These are phyloP conservation scores for Paecilomyces dactylethromorphus DNA, from an alignment of 2,329 filamentous ascomycete species.

Conservation along the genomic window DNA sequence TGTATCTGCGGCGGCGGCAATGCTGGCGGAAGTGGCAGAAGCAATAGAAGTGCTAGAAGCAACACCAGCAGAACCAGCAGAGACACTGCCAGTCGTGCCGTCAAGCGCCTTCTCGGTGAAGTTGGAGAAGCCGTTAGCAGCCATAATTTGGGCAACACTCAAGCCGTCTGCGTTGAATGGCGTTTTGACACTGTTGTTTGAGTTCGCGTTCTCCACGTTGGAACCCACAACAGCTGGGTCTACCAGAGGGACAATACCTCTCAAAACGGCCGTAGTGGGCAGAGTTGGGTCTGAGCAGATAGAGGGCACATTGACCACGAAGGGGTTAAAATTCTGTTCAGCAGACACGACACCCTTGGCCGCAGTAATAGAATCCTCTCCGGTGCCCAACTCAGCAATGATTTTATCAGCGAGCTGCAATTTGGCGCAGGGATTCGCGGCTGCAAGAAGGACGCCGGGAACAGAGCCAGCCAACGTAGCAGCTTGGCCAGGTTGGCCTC, in stretches of 20 bases:
- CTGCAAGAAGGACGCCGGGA: slow-evolving; percentile 57
- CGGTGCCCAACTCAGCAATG: slow-evolving; percentile 53
- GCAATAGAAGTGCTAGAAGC: slow-evolving; percentile 21
- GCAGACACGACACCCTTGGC: slow-evolving; percentile 59
- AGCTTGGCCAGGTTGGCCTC: slow-evolving; percentile 53
- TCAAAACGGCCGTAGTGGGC: slow-evolving; percentile 53
- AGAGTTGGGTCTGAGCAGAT: slow-evolving; percentile 60
- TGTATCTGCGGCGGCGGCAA: too few species aligned
- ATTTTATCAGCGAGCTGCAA: slow-evolving; percentile 60
- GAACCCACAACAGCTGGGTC: slow-evolving; percentile 57
- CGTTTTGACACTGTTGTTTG: slow-evolving; percentile 43
- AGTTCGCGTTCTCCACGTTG: slow-evolving; percentile 55
- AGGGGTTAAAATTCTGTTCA: slow-evolving; percentile 70
- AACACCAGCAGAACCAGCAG: slow-evolving; percentile 20
- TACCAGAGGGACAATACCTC: slow-evolving; percentile 61
- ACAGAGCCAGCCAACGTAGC: slow-evolving; percentile 58
- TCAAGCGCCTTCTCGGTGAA: slow-evolving; percentile 30
- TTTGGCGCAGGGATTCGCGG: slow-evolving; percentile 60
- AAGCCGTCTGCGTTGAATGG: slow-evolving; percentile 57
- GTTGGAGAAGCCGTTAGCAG: slow-evolving; percentile 56
- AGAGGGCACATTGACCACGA: slow-evolving; percentile 51
- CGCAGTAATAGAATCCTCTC: slow-evolving; percentile 54
- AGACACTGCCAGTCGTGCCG: slow-evolving; percentile 25
- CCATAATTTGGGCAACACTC: slow-evolving; percentile 59
- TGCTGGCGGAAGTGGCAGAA: slow-evolving; percentile 12